Percentiles rank a stretch among this genome's conserved stretches.
Conservation (phyloP, 768 basidiomycete species). For the Clavulina sp. region DNA sequence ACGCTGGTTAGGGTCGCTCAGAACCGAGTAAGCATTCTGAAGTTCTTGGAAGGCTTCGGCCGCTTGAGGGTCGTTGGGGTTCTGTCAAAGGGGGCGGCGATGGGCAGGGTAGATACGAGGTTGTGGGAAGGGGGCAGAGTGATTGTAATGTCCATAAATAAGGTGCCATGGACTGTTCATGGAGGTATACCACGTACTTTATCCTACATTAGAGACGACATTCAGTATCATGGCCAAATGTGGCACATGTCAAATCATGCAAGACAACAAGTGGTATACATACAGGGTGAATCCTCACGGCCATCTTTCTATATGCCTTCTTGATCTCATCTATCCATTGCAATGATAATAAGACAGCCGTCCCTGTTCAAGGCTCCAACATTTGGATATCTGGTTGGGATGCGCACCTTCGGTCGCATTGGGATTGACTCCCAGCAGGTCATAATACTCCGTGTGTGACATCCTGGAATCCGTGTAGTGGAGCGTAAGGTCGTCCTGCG, state of each 20-base stretch:
- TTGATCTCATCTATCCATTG: slow-evolving; percentile 63
- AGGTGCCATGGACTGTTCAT: neutral
- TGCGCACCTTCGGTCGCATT: slow-evolving; percentile 51
- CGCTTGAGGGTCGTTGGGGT: slow-evolving; percentile 75
- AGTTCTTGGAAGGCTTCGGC: slow-evolving; percentile 76
- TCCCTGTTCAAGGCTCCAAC: neutral
- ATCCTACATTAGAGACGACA: slow-evolving; percentile 28
- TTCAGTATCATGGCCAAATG: slow-evolving; percentile 3
- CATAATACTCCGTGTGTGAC: slow-evolving; percentile 38
- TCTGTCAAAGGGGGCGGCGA: slow-evolving; percentile 29
- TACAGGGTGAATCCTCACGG: slow-evolving; percentile 78
- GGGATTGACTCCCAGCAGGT: slow-evolving; percentile 57
- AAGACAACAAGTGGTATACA: slow-evolving; percentile 14
- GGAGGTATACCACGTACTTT: slow-evolving; percentile 30
- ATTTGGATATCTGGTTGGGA: neutral
- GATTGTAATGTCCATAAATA: neutral
- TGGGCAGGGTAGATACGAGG: neutral
- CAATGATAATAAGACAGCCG: neutral
- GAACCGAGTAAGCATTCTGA: slow-evolving; percentile 78
- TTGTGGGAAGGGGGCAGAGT: neutral
- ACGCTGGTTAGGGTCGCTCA: slow-evolving; percentile 50
- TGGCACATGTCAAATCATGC: neutral
- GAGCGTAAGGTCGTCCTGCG: slow-evolving; percentile 3
- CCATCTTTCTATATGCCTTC: slow-evolving; percentile 89
- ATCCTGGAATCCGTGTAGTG: slow-evolving; percentile 10